Base-by-base conservation (phyloP, 441 rosid genomes). In the Pelargonium citronellum region DNA sequence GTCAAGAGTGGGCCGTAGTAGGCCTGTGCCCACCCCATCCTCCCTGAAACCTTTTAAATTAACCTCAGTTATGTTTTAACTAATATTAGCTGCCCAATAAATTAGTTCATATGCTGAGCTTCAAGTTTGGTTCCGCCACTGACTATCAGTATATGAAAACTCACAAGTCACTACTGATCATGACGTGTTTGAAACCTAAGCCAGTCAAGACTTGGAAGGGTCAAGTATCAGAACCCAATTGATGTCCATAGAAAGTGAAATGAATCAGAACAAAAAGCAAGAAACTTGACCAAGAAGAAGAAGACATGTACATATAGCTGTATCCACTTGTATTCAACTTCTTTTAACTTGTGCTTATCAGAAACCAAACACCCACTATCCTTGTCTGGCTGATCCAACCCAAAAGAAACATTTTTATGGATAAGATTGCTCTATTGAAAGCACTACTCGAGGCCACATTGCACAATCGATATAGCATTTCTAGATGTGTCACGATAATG, bases 321-420 rank as follows among this genome's bases (percentile, higher is more conserved):
- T 87, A 79, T 12, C 15, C 55, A 12, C 13, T 47, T 47, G 55
- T 10, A 47, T 47, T 47, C 55, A 47, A 47, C 55, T 47, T 47
- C n/a, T 47, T 22, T 87, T 46, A 12, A 69, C 47, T 63, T 69
- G 58, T 17, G 62, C 24, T 15, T 7, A 19, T 57, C 73, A 51
- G 69, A 71, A 69, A 78, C 77, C 75, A 74, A 76, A 74, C 71
- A 13, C 68, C 68, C 74, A 83, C 55, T 47, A 84, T 87, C 79
- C 83, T 78, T 34, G 80, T 85, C 86, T 71, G 72, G 79, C 49
- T 44, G 82, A 84, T 80, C 84, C 82, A 77, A 73, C 81, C 63
- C 71, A 63, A 74, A 51, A 44, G 22, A 62, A 51, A 64, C 72
- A 61, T 47, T 9, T 47, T 47, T n/a, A 53, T 41, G 71, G 81